These are phyloP conservation scores for Trichoderma atroviride DNA, from an alignment of 2,329 filamentous ascomycete genomes.

Conservation along the genomic window DNA sequence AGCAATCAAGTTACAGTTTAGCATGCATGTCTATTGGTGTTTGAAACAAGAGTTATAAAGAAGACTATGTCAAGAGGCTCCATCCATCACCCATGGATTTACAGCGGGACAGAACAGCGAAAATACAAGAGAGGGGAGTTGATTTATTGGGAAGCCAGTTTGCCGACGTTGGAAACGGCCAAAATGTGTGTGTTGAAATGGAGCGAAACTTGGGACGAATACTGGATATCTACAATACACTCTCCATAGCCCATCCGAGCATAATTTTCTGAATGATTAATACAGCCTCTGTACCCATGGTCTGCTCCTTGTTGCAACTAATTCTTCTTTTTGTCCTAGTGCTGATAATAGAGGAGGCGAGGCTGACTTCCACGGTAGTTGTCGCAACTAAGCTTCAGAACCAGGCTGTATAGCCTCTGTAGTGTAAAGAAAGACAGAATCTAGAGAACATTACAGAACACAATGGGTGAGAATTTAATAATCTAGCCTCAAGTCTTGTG, in stretches of 20 bases:
- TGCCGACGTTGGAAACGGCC: not conserved
- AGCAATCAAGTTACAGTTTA: not conserved
- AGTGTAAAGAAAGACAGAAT: not conserved
- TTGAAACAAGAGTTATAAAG: constrained; percentile 1
- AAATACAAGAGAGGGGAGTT: constrained; percentile 5
- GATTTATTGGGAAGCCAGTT: not conserved
- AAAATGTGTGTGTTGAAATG: not conserved
- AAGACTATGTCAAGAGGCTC: not conserved
- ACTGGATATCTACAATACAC: constrained; percentile 15
- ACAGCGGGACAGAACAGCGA: not conserved
- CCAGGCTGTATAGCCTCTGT: not conserved
- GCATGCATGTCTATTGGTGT: constrained; percentile 1
- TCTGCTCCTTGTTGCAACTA: not conserved
- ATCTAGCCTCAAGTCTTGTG: not conserved
- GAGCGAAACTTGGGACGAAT: constrained; percentile 3
- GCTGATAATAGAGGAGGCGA: not conserved
- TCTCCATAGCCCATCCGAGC: constrained; percentile 4
- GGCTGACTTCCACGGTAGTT: constrained; percentile 1
- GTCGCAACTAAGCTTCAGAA: not conserved
- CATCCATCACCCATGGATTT: not conserved
- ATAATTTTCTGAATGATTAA: constrained; percentile 14
- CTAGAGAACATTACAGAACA: not conserved
- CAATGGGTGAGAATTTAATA: constrained; percentile 11
- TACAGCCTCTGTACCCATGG: not conserved
- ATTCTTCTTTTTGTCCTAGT: not conserved